Base-by-base conservation (phyloP, 805 yeast genomes). In the Vanderwaltozyma tropicalis region DNA sequence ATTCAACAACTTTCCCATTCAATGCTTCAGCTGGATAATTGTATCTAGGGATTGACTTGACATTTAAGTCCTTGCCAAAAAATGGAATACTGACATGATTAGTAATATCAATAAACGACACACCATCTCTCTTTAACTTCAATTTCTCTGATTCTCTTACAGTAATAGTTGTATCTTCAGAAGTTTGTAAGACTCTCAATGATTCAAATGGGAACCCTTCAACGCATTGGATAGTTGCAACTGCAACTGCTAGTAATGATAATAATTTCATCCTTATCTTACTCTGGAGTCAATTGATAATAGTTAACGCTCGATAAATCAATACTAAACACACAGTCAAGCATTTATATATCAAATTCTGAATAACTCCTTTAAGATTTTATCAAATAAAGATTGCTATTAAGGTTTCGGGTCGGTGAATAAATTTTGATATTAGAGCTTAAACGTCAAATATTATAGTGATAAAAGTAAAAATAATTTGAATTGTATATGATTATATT, bases 81-180 rank as follows among this genome's bases (percentile, higher is more conserved):
- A 60, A 48, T 24, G 49, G 52, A 31, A 40, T 43, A 16, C 26
- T 16, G 3, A 36, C 31, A 41, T 66, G 64, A 16, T 66, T 64
- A 9, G 89, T 79, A 24, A 80, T 68, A 59, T 81, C 89, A 45
- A 82, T 72, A 53, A 79, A 81, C 19, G 64, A 69, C 25, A 67
- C 56, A 35, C 78, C 78, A 28, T 63, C 54, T 36, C 72, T 55
- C 48, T 62, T 63, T 31, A 72, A 52, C n/a, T 49, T 51, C n/a
- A 68, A 46, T 48, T 72, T 64, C 37, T 72, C 70, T 12, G 54
- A 54, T 40, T 71, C 76, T 13, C 59, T 49, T 35, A 64, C 66
- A 40, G 41, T 35, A 4, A 57, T 40, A 2, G 55, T 53, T 10
- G 47, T 39, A 9, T 43, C 42, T 14, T 50, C 48, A 10, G 50